Evolutionary conservation across 2,329 filamentous ascomycete genomes (phyloP).

Genomic region (Endocalyx cinctus): DNA sequence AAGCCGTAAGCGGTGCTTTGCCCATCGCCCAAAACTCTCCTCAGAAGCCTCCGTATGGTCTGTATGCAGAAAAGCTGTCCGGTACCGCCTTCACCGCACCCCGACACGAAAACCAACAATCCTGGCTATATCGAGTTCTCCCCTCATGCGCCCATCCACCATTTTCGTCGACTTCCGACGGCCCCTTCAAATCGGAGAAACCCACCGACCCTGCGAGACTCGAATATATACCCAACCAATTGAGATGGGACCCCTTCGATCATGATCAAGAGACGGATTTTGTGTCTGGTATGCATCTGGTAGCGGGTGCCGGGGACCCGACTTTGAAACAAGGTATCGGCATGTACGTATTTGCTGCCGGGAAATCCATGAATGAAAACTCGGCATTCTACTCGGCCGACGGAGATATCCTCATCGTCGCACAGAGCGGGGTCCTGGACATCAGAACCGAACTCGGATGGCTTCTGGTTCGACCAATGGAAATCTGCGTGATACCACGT

Average conservation of each 20-base stretch:
- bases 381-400: slow-evolving; percentile 74
- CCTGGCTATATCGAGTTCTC: slow-evolving; percentile 57
- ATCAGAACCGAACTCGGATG: slow-evolving; percentile 65
- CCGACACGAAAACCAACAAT: slow-evolving; percentile 52
- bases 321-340: slow-evolving; percentile 67
- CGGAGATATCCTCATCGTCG: slow-evolving; percentile 64
- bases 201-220: slow-evolving; percentile 48
- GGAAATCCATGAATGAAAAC: slow-evolving; percentile 63
- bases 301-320: slow-evolving; percentile 70
- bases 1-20: slow-evolving; percentile 62
- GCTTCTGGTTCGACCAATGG: slow-evolving; percentile 60
- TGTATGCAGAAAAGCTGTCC: slow-evolving; percentile 65
- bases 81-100: slow-evolving; percentile 58
- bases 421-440: slow-evolving; percentile 61
- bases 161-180: slow-evolving; percentile 27
- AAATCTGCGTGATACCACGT: slow-evolving; percentile 63
- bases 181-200: slow-evolving; percentile 42
- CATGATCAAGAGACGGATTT: slow-evolving; percentile 54
- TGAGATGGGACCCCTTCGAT: slow-evolving; percentile 79
- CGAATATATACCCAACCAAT: slow-evolving; percentile 74
- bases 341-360: slow-evolving; percentile 67
- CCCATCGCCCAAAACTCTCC: slow-evolving; percentile 66
- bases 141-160: slow-evolving; percentile 48
- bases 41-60: slow-evolving; percentile 62
- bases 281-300: slow-evolving; percentile 51